phyloP scores from a whole-genome alignment of 2,329 filamentous ascomycete genomes.

The Parascedosporium putredinis region DNA sequence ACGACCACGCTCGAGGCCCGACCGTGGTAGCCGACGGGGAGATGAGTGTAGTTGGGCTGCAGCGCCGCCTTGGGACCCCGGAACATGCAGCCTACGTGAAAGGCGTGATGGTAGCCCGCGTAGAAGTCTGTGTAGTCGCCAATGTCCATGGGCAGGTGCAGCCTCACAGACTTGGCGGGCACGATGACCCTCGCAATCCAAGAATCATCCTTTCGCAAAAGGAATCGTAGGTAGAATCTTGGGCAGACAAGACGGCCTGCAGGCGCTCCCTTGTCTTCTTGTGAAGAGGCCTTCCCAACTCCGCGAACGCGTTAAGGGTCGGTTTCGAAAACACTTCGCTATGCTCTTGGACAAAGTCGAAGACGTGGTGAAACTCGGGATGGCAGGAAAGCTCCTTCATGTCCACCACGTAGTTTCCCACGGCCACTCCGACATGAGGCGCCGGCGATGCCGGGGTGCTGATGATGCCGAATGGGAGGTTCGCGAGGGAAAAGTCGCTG shows the following conservation, averaged over 20 bases:
- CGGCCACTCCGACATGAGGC: slow-evolving; percentile 55
- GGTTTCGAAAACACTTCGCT: slow-evolving; percentile 25
- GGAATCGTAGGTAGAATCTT: slow-evolving; percentile 25
- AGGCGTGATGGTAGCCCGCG: slow-evolving; percentile 63
- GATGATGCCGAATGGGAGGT: slow-evolving; percentile 69
- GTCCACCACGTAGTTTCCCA: slow-evolving; percentile 58
- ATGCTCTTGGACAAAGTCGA: slow-evolving; percentile 7
- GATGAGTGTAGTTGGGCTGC: slow-evolving; percentile 62
- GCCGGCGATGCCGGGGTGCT: slow-evolving; percentile 40
- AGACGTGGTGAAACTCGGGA: slow-evolving; percentile 10
- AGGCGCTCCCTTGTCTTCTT: slow-evolving; percentile 57
- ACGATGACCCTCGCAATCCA: slow-evolving; percentile 21
- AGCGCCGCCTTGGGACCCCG: slow-evolving; percentile 54
- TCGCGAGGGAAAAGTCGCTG: slow-evolving; percentile 53
- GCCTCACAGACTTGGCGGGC: slow-evolving; percentile 37
- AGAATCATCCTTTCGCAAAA: slow-evolving; percentile 25
- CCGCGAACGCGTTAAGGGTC: slow-evolving; percentile 25
- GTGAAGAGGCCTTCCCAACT: slow-evolving; percentile 18
- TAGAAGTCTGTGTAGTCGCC: slow-evolving; percentile 71
- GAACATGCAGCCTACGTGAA: slow-evolving; percentile 52
- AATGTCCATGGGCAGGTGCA: slow-evolving; percentile 37
- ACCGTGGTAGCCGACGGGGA: slow-evolving; percentile 66
- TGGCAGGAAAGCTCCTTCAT: slow-evolving; percentile 24
- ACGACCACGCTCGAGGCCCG: slow-evolving; percentile 60
- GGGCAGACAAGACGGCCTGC: slow-evolving; percentile 42